Conservation (phyloP, 1,284 basidiomycete species). For the Pisolithus thermaeus region DNA sequence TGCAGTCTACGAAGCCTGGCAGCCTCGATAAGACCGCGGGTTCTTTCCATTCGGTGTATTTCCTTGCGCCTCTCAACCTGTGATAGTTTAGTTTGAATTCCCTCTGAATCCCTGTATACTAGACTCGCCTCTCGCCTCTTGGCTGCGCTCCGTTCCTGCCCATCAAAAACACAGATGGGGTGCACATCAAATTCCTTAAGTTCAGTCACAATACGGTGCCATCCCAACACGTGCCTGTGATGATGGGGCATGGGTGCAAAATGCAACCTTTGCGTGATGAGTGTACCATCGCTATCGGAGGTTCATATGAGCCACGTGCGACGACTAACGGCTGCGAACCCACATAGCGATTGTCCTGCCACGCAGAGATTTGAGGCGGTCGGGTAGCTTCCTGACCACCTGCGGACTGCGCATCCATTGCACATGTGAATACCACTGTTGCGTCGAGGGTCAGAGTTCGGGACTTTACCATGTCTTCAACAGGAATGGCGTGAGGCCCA, state of each 20-base stretch:
- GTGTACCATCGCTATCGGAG: conserved; percentile 63
- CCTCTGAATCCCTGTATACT: background rate
- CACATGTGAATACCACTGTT: conserved; percentile 1
- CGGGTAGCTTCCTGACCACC: conserved; percentile 55
- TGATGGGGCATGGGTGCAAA: conserved; percentile 57
- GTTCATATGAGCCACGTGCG: conserved; percentile 3
- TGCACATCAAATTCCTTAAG: conserved; percentile 49
- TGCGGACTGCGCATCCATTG: conserved; percentile 44
- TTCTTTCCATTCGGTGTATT: conserved; percentile 37
- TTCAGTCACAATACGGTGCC: conserved; percentile 65
- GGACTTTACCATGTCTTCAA: conserved; percentile 45
- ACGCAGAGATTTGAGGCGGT: conserved; percentile 49
- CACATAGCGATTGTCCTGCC: conserved; percentile 72
- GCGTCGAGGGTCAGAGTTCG: background rate
- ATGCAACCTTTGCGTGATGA: conserved; percentile 74
- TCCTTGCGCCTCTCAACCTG: conserved; percentile 49
- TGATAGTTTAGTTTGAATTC: conserved; percentile 9
- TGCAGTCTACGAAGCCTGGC: conserved; percentile 44
- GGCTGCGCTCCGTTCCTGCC: conserved; percentile 56
- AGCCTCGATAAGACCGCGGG: conserved; percentile 50
- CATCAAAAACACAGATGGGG: conserved; percentile 75
- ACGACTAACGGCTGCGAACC: conserved; percentile 17
- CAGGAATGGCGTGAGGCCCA: conserved; percentile 55
- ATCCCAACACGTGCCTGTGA: conserved; percentile 67
- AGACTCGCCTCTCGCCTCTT: conserved; percentile 62